A percentile compares a stretch with the other conserved stretches of the same genome.
phyloP scores from a whole-genome alignment of 78 protist genomes.

The Pelomyxa schiedti region DNA sequence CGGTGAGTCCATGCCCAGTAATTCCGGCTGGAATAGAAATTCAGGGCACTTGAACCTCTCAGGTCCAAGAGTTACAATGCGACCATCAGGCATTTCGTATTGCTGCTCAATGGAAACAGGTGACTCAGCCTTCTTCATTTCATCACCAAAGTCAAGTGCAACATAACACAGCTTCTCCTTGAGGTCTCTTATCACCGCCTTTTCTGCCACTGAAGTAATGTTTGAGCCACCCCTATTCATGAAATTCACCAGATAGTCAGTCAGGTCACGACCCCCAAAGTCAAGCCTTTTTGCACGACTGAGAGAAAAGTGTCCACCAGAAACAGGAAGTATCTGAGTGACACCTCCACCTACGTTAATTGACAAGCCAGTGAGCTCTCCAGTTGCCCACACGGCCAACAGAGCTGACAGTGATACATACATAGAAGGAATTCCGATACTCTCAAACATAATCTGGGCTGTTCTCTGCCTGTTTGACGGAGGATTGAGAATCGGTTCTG shows the following conservation, averaged over 20 bases:
- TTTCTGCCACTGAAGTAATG: conserved; percentile 89
- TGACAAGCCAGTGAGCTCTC: conserved; percentile 87
- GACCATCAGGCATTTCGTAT: conserved; percentile 82
- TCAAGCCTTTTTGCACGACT: conserved; percentile 79
- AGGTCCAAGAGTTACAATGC: conserved; percentile 68
- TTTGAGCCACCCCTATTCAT: conserved; percentile 87
- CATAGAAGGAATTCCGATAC: conserved; percentile 83
- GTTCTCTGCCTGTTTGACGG: conserved; percentile 89
- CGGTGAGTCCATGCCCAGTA: conserved; percentile 71
- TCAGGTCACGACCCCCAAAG: conserved; percentile 88
- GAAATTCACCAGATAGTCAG: conserved; percentile 77
- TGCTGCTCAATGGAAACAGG: conserved; percentile 32
- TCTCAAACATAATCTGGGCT: conserved; percentile 92
- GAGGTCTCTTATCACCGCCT: conserved; percentile 82
- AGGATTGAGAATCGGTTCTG: conserved; percentile 95
- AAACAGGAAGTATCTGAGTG: conserved; percentile 90
- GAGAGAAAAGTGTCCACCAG: conserved; percentile 82
- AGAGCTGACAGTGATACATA: conserved; percentile 88
- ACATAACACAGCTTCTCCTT: conserved; percentile 80
- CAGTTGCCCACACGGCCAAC: conserved; percentile 75
- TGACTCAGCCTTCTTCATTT: not conserved
- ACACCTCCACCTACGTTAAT: conserved; percentile 96
- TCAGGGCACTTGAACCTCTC: conserved; percentile 85
- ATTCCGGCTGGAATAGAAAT: conserved; percentile 82
- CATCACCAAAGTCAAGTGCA: conserved; percentile 3